Evolutionary conservation across 345 rosid species (phyloP), one percentile per base, ranked within the genome.

Genomic region (Aurinia saxatilis): DNA sequence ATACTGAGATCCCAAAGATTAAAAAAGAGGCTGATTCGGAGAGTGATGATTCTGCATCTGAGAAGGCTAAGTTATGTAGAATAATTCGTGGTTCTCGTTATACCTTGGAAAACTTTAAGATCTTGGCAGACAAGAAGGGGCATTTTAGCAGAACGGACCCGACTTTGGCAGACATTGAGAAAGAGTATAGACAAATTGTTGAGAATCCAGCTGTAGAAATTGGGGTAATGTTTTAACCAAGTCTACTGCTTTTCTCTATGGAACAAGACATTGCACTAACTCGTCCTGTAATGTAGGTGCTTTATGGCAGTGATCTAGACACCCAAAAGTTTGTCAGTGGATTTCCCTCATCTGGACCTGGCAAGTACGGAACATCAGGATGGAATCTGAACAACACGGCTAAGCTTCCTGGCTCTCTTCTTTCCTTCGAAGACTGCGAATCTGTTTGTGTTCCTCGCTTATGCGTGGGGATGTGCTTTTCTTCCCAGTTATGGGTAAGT

Each of bases 301-400:
- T 81, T 51, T 80, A 63, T 60, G 80, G 85, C 18, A 64, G 66
- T 35, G 71, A 80, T 54, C 14, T 86, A 72, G 79, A 77, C 57
- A 72, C 77, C 40, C 46, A 33, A 21, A 76, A 41, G 18, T 82
- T 86, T 77, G 83, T 83, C 70, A 80, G 89, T 74, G 93, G 91
- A 67, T 88, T 85, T 80, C 84, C 90, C 8, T 63, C 60, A 31
- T 25, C 46, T 46, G 70, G 61, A 52, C 25, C 60, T 55, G 48
- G 67, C 51, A 68, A 70, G n/a, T 81, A 73, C 50, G 30, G 58
- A 54, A 53, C 59, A 38, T 82, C 85, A 27, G 79, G 89, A 44
- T 89, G 96, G 96, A 89, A 89, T 65, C 78, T 86, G 69, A 86
- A 84, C 74, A 76, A 78, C 44, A 50, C 78, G 38, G 78, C 96